Conservation (phyloP, 2,329 filamentous ascomycete genomes). For the Beauveria caledonica region DNA sequence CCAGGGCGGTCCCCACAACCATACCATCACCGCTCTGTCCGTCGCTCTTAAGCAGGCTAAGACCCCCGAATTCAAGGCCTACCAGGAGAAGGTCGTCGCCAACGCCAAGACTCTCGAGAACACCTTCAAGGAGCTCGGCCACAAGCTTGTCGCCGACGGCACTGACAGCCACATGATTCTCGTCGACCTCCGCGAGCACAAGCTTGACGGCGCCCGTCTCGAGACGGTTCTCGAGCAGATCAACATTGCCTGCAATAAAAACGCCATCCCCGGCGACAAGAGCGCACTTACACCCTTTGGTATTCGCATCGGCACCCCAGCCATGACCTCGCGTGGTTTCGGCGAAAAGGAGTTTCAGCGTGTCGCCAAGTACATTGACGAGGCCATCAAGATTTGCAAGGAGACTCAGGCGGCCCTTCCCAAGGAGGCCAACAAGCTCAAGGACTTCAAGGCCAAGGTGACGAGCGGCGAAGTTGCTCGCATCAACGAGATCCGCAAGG, state of each 20-base stretch:
- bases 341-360: conserved; percentile 85
- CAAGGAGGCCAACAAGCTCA: conserved; percentile 98
- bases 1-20: conserved; percentile 97
- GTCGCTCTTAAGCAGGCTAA: conserved; percentile 94
- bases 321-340: conserved; percentile 96
- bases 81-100: conserved; percentile 84
- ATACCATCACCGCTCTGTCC: conserved; percentile 95
- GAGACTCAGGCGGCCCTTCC: conserved; percentile 76
- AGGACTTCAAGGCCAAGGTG: conserved; percentile 97
- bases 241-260: conserved; percentile 99
- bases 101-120: conserved; percentile 89
- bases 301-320: conserved; percentile 91
- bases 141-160: conserved; percentile 91
- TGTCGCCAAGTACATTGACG: conserved; percentile 83
- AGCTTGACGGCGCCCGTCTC: conserved; percentile 86
- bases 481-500: conserved; percentile 79
- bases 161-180: conserved; percentile 98
- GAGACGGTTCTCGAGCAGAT: conserved; percentile 95
- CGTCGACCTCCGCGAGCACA: conserved; percentile 80
- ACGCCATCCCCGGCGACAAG: conserved; percentile 95
- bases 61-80: conserved; percentile 81
- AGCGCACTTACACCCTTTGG: conserved; percentile 89
- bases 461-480: conserved; percentile 67
- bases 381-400: conserved; percentile 82
- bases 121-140: conserved; percentile 76